Conservation (phyloP, 2,329 filamentous ascomycete genomes). For the Diaporthe vexans region DNA sequence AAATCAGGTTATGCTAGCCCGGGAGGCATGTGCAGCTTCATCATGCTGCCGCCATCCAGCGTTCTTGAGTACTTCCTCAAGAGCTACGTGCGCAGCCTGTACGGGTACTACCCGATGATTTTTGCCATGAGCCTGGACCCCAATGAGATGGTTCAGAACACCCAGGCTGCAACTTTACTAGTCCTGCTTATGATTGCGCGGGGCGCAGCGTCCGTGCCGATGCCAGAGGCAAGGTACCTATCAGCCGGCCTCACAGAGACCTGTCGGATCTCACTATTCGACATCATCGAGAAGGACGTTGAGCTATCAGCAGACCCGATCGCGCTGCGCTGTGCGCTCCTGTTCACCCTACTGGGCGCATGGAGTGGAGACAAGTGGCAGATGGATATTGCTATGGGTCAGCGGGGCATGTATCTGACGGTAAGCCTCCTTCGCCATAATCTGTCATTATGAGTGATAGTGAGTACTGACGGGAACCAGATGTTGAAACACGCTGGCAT, state of each 20-base stretch:
- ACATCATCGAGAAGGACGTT: conserved; percentile 79
- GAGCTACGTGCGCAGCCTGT: conserved; percentile 75
- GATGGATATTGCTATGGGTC: conserved; percentile 83
- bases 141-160: conserved; percentile 77
- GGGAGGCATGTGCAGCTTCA: conserved; percentile 68
- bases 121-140: conserved; percentile 72
- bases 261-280: conserved; percentile 79
- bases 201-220: conserved; percentile 76
- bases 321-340: conserved; percentile 74
- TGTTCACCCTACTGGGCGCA: conserved; percentile 77
- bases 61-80: conserved; percentile 77
- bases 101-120: conserved; percentile 76
- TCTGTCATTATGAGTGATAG: neutral
- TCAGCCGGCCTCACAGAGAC: conserved; percentile 78
- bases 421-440: conserved; percentile 47
- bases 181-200: conserved; percentile 81
- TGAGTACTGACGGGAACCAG: conserved; percentile 51
- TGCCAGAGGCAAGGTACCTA: conserved; percentile 74
- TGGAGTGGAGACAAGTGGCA: conserved; percentile 85
- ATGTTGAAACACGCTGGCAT: conserved; percentile 80
- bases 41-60: conserved; percentile 75
- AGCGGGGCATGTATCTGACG: conserved; percentile 79
- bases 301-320: conserved; percentile 76
- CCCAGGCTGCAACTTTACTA: conserved; percentile 74
- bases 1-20: conserved; percentile 61